Base-by-base conservation (phyloP, 805 yeast genomes). In the Lachancea nothofagi region DNA sequence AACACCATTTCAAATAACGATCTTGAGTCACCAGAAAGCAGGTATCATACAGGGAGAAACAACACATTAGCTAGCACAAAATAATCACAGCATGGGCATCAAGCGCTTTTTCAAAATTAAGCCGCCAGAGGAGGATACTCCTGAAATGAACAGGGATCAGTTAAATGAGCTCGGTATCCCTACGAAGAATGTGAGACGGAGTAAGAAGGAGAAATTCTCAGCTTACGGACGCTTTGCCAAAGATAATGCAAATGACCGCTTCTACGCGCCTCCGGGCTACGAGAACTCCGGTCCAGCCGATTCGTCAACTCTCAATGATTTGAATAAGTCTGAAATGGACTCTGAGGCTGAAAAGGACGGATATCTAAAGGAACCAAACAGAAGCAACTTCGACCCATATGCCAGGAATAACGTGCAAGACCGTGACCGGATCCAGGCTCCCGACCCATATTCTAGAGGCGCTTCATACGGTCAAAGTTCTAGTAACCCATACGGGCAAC, bases 171-270 rank as follows among this genome's bases (percentile, higher is more conserved):
- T 67, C 27, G 78, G 77, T 30, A 59, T 73, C 18, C 53, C 66
- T 3, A 62, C 66, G 13, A 71, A 66, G 43, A 58, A 53, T 27
- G 50, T 60, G 10, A 59, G 55, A 2, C 58, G 51, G 31, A 62
- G 54, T 30, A 58, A 66, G 43, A 64, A 64, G 45, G 64, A 66
- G 46, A 65, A 68, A 44, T 68, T 75, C 55, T 63, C 68, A 22
- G 77, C 77, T 4, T 75, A 74, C 46, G 63, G 69, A 1, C 63
- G 65, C 19, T 70, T 61, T 51, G 74, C 78, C 5, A 64, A 63
- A 41, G 72, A 70, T 18, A 62, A 59, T 36, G 53, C 57, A 3
- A 53, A 56, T 25, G 59, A 60, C 36, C 57, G 58, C 32, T 55
- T 59, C 22, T 64, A 61, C 43, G 69, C 71, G 1, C 72, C 72